Evolutionary conservation across 305 asterid species (phyloP), one percentile per base, ranked within the genome.

Genomic region (Fraxinus nigra): DNA sequence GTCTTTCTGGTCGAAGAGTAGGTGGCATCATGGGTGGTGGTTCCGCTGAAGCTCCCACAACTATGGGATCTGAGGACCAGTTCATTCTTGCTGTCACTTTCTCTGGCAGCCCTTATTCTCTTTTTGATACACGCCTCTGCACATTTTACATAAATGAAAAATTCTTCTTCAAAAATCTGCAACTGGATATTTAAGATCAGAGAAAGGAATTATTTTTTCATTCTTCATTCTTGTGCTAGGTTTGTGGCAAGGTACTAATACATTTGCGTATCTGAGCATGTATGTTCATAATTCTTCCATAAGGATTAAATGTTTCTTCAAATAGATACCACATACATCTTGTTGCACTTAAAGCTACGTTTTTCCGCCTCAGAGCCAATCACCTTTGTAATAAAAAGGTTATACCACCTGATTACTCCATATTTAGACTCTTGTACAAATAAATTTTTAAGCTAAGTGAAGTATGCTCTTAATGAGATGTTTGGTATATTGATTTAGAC

Each of bases 1-100:
- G 16, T 76, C 38, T 54, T 72, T 78, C 65, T 22, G 97, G 98
- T 61, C 93, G 97, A 56, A 82, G 94, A 3, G 99, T 97, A 37
- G 98, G 98, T 43, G 99, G 98, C 81, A 92, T 94, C 38, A 80
- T 93, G 87, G 93, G 98, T 28, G 75, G 75, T 38, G 87, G 90
- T 76, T 81, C 95, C 10, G 83, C 92, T 85, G 94, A 89, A 73
- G 80, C 89, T 76, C 85, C 89, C 37, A 61, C 92, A 26, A 63
- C 30, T 54, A 37, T 70, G 70, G 38, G 7, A 43, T 82, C 24
- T 1, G 28, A 24, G 14, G 40, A 28, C 24, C 97, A 92, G 97
- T 98, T 93, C 82, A 38, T 30, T 85, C 83, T 75, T 85, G 40
- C 75, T 35, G 7, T 32, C 37, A 28, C 72, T 65, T 30, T 77